Base-by-base conservation (phyloP, 1,139 yeast genomes). In the Taphrina populina region DNA sequence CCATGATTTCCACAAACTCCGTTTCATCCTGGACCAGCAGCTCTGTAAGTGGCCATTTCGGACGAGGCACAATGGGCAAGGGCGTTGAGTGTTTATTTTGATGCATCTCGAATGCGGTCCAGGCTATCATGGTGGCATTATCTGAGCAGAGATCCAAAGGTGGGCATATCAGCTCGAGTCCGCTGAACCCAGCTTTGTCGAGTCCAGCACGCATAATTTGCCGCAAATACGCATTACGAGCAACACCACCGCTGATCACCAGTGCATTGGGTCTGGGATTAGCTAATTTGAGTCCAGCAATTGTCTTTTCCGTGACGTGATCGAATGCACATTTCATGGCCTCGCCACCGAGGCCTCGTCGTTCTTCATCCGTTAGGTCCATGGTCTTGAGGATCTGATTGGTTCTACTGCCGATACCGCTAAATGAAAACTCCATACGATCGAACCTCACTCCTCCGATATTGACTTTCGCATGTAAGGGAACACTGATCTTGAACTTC, bases 81-180 rank as follows among this genome's bases (percentile, higher is more conserved):
- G 19, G 17, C 13, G 45, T 7, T 29, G 24, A 20, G 37, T 49
- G 34, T 6, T 41, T 29, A 26, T 20, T 10, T 19, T 39, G 54
- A 11, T 20, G 13, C 13, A 88, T 72, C 66, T 90, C 96, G 10
- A 90, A 85, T 0, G 96, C 98, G 0, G 97, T 95, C 80, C 95
- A 86, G 0, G 96, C 98, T 56, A 92, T 92, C 99, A 92, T 92
- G 1, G 88, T 79, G 0, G 97, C 96, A 69, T 92, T 94, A 66
- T 92, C 98, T 0, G 96, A 88, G 66, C 98, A 94, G 61, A 90
- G 73, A 4, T 76, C 71, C 5, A 82, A 73, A 26, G 79, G 82
- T 0, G 96, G 95, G 64, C 83, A 88, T 64, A 58, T 44, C 7
- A 58, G 51, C 34, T 54, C 29, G 11, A 44, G 17, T n/a, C 32